Evolutionary conservation across 2,329 filamentous ascomycete species (phyloP), one percentile per base, ranked within the genome.

Genomic region (Fusarium sambucinum): DNA sequence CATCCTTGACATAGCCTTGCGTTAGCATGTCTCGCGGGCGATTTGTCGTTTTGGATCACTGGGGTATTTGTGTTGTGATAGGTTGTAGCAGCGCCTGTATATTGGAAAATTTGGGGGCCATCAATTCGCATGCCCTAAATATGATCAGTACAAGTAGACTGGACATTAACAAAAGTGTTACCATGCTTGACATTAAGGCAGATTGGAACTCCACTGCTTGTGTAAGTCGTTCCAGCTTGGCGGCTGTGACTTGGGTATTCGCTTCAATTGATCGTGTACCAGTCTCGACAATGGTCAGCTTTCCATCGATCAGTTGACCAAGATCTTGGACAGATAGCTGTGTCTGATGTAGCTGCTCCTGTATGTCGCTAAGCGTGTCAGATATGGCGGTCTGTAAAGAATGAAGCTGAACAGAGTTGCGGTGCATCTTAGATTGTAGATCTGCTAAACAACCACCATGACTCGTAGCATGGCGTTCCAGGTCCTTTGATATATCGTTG

Each of bases 91-190:
- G 6, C 5, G 9, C 4, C 23, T 2, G 14, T 5, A 13, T 9
- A 1, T 9, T 13, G 9, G 0, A 13, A 3, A 1, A 23, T 6
- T 3, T 0, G 33, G 2, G 19, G 1, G 6, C 6, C 2, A 3
- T 1, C 21, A 1, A 51, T 17, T 8, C 29, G 25, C 11, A 51
- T 0, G 2, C 10, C 3, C 47, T 38, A 17, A 6, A 16, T 1
- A 17, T 3, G 2, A 4, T 38, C 3, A 51, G 33, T 10, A n/a
- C 6, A 37, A 5, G 17, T 12, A 19, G 10, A 19, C 1, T 0
- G 6, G 0, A 3, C 0, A 33, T 17, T 7, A 3, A 13, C 2
- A 23, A 2, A 33, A 1, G 11, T 21, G 17, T 27, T 29, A 51
- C 47, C 47, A 17, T 38, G 6, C 9, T 29, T 2, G 33, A 16